Base-by-base conservation (phyloP, 495 filamentous ascomycete species). In the Talaromyces nanjingensis region DNA sequence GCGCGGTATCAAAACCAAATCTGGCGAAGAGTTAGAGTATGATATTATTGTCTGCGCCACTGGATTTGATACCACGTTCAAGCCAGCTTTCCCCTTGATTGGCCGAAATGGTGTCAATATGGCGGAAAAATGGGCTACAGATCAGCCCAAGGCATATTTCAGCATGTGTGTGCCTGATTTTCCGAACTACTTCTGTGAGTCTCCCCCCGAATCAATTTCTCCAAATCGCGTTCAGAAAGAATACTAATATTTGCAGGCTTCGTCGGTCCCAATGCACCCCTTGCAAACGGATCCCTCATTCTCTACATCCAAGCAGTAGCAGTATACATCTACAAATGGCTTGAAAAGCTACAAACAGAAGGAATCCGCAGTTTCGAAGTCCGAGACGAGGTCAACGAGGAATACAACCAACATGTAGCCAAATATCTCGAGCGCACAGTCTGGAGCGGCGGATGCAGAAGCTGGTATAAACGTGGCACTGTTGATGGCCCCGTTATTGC, bases 291-390 rank as follows among this genome's bases (percentile, higher is more conserved):
- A 6, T 66, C 70, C 1, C 58, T 71, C 3, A 67, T 73, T 34
- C 65, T 69, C 42, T 70, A 66, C 20, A 70, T 75, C 25, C 77
- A 79, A 62, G 70, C 67, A 12, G 69, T 72, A n/a, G 76, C 73
- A 3, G 74, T 75, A 62, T 80, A 80, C 67, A 74, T 80, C 64
- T 60, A 73, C 45, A 72, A 76, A 64, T 65, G 75, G 27, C 66
- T 78, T 55, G 71, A 75, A 37, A 73, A 74, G 49, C 49, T 70
- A 27, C 71, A 74, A 56, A 72, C 65, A 11, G 72, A 76, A 58
- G 65, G 68, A 33, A 70, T 78, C 59, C 64, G 37, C 14, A 42
- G 37, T 6, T 42, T 42, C 14, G 37, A 42, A 42, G 37, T 42
- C 14, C 14, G 14, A 5, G 37, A 42, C 4, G 37, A 42, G 12